phyloP scores from a whole-genome alignment of 1,284 basidiomycete species.

The Vanrija humicola region DNA sequence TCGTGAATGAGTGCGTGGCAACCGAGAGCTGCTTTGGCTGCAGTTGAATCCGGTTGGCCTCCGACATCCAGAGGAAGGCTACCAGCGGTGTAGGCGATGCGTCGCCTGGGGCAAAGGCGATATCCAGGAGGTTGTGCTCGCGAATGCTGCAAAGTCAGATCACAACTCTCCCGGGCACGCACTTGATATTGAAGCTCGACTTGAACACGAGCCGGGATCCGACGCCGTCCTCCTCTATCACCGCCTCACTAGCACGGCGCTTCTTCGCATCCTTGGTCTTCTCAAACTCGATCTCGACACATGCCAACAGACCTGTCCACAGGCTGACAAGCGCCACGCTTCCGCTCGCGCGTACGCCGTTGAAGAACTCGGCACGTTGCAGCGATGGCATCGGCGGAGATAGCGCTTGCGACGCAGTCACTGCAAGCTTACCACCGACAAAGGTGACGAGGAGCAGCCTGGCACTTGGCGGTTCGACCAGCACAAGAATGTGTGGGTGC shows the following conservation, averaged over 20 bases:
- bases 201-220: conserved; percentile 31
- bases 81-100: conserved; percentile 51
- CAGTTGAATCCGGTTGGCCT: conserved; percentile 55
- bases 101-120: conserved; percentile 59
- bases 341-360: conserved; percentile 31
- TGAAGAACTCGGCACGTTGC: conserved; percentile 46
- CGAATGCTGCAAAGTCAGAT: conserved; percentile 55
- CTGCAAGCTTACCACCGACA: conserved; percentile 21
- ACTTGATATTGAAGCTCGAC: conserved; percentile 47
- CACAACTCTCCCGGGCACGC: conserved; percentile 9
- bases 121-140: conserved; percentile 68
- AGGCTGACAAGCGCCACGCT: conserved; percentile 36
- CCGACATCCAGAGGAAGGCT: conserved; percentile 56
- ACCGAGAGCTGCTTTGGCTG: conserved; percentile 61
- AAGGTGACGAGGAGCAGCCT: conserved; percentile 39
- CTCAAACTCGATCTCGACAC: conserved; percentile 41
- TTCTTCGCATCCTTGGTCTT: conserved; percentile 34
- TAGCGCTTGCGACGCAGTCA: conserved; percentile 32
- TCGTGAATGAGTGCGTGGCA: conserved; percentile 52
- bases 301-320: conserved; percentile 46
- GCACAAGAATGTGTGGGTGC: conserved; percentile 40
- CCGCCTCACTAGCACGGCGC: conserved; percentile 13
- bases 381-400: conserved; percentile 34
- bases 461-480: conserved; percentile 42
- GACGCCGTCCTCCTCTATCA: conserved; percentile 9